Evolutionary conservation across 2,329 filamentous ascomycete species (phyloP).

Genomic region (Huntiella decipiens): DNA sequence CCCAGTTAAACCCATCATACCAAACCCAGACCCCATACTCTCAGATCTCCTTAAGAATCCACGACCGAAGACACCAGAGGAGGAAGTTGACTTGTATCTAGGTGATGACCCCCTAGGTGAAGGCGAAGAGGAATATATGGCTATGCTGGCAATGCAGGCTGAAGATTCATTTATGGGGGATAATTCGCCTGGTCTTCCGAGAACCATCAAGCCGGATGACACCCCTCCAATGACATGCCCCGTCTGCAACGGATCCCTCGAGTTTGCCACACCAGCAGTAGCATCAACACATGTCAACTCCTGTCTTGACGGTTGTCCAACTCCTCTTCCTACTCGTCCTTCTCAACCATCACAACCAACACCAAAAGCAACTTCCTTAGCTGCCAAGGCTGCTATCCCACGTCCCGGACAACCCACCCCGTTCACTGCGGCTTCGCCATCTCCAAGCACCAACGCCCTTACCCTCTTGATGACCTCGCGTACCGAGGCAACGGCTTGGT

Average conservation of each 20-base stretch:
- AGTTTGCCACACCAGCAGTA: constrained; percentile 30
- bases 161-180: constrained; percentile 19
- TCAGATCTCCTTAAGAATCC: neutral
- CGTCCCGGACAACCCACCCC: constrained; percentile 68
- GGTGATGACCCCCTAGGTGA: constrained; percentile 21
- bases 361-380: constrained; percentile 28
- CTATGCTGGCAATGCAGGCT: constrained; percentile 52
- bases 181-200: too few species aligned
- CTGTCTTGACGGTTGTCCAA: constrained; percentile 69
- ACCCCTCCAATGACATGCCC: neutral
- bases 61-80: constrained; percentile 12
- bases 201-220: too few species aligned
- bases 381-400: constrained; percentile 49
- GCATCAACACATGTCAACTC: constrained; percentile 76
- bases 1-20: neutral
- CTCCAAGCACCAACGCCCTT: constrained; percentile 50
- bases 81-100: constrained; percentile 34
- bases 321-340: constrained; percentile 27
- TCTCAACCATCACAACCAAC: neutral
- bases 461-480: constrained; percentile 84
- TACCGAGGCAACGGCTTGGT: constrained; percentile 81
- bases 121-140: constrained; percentile 45
- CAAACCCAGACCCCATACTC: neutral
- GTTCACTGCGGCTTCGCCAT: constrained; percentile 28
- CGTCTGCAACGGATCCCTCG: constrained; percentile 7